phyloP scores from a whole-genome alignment of 208 protist genomes.

The Trypanosoma lewisi region DNA sequence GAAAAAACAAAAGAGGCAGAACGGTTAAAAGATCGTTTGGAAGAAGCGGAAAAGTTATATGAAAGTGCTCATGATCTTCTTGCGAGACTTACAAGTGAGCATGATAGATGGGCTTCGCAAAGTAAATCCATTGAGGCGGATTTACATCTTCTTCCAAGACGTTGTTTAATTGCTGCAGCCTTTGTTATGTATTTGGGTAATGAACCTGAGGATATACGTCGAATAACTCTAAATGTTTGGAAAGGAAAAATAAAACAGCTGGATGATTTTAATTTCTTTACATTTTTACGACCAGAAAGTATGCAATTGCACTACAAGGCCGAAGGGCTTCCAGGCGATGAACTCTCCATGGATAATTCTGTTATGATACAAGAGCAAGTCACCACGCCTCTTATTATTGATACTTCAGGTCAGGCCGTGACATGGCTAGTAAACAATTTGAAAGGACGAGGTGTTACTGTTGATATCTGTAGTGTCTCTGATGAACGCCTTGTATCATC shows the following conservation, averaged over 20 bases:
- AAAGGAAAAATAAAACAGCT: slow-evolving; percentile 64
- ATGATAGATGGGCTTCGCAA: slow-evolving; percentile 93
- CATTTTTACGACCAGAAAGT: slow-evolving; percentile 94
- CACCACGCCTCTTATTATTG: slow-evolving; percentile 94
- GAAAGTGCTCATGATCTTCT: slow-evolving; percentile 91
- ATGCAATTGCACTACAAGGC: slow-evolving; percentile 95
- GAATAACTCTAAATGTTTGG: slow-evolving; percentile 75
- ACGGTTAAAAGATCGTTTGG: slow-evolving; percentile 82
- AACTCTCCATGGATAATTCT: slow-evolving; percentile 98
- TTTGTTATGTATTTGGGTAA: slow-evolving; percentile 95
- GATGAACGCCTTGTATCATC: slow-evolving; percentile 93
- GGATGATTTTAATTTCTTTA: slow-evolving; percentile 87
- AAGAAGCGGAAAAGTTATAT: slow-evolving; percentile 90
- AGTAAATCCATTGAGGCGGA: slow-evolving; percentile 71
- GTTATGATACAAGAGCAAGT: slow-evolving; percentile 93
- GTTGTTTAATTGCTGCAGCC: slow-evolving; percentile 85
- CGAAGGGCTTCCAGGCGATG: slow-evolving; percentile 94
- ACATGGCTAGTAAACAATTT: slow-evolving; percentile 92
- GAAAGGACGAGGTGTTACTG: slow-evolving; percentile 61
- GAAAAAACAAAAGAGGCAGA: slow-evolving; percentile 94
- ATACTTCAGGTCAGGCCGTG: slow-evolving; percentile 92
- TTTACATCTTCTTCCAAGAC: slow-evolving; percentile 72
- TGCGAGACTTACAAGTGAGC: slow-evolving; percentile 94
- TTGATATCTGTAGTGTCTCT: slow-evolving; percentile 90
- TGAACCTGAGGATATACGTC: slow-evolving; percentile 87